Evolutionary conservation across 345 rosid genomes (phyloP).

Genomic region (Odontarrhena argentea): DNA sequence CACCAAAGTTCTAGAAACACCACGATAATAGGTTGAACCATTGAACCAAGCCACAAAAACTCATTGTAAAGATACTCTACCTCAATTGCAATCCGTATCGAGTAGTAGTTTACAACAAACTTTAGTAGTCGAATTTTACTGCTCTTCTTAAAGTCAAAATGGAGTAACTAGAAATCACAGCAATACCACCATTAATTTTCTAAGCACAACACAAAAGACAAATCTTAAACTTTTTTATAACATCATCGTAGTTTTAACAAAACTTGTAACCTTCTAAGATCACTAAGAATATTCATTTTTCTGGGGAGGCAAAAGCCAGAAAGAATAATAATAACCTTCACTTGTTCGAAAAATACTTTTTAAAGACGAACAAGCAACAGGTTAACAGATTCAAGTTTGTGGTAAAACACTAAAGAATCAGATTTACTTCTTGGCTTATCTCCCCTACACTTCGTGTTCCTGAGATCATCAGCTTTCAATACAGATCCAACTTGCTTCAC

Average conservation of each 20-base stretch:
- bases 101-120: neutral
- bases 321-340: slow-evolving; percentile 17
- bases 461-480: slow-evolving; percentile 34
- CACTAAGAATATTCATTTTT: slow-evolving; percentile 14
- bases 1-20: neutral
- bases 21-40: neutral
- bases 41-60: neutral
- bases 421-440: slow-evolving; percentile 31
- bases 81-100: neutral
- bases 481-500: slow-evolving; percentile 35
- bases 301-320: slow-evolving; percentile 18
- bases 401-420: slow-evolving; percentile 30
- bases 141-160: neutral
- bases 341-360: slow-evolving; percentile 32
- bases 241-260: slow-evolving; percentile 26
- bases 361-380: slow-evolving; percentile 6
- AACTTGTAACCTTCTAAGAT: slow-evolving; percentile 24
- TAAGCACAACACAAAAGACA: neutral
- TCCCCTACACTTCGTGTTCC: slow-evolving; percentile 36
- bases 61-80: too few relatives aligned
- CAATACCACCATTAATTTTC: neutral
- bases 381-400: slow-evolving; percentile 25
- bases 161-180: neutral
- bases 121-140: neutral
- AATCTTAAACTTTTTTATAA: slow-evolving; percentile 24